Evolutionary conservation across 352 stramenopile genomes (phyloP), one percentile per base, ranked within the genome.

Genomic region (Phytopythium boreale): DNA sequence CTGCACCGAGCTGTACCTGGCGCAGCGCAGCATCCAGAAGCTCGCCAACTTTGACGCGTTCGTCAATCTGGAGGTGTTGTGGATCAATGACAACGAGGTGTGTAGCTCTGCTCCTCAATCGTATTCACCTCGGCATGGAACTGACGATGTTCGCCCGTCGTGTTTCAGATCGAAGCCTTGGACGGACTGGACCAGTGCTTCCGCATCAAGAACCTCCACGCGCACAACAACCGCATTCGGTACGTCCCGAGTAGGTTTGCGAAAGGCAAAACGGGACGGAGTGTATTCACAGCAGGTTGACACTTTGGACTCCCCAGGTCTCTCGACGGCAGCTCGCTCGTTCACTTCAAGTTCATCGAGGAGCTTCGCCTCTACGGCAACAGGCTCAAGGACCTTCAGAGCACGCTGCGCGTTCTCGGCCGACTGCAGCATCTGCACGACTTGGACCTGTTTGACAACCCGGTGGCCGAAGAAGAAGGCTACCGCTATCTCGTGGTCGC

Each of bases 11-110:
- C 58, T 97, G 49, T 89, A 96, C 67, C 66, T 97, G 59, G 76
- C 82, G 4, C 78, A 88, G 57, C 88, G 88, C 39, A 67, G 70
- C 27, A 96, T 97, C 68, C 79, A 92, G 24, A 75, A 84, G 63
- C 64, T 97, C 47, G 84, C 73, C 12, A 79, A 93, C 59, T 96
- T 97, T 58, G 88, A 97, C 15, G 68, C 67, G 2, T 97, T 97
- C 60, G 84, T 94, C 26, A 96, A 93, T 63, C 72, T 97, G 8
- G 89, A 97, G 66, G 77, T 92, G 37, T 76, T 97, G 12, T 97
- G 90, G 90, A 70, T 97, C 52, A 97, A 97, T 70, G 72, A 82
- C 56, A 97, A 97, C 46, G 66, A 87, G 64, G 77, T 96, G 51
- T 37, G 53, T 1, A 17, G 11, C 6, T 34, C 10, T 61, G 26